Conservation (phyloP, 2,329 filamentous ascomycete genomes). For the Cercospora berteroae region DNA sequence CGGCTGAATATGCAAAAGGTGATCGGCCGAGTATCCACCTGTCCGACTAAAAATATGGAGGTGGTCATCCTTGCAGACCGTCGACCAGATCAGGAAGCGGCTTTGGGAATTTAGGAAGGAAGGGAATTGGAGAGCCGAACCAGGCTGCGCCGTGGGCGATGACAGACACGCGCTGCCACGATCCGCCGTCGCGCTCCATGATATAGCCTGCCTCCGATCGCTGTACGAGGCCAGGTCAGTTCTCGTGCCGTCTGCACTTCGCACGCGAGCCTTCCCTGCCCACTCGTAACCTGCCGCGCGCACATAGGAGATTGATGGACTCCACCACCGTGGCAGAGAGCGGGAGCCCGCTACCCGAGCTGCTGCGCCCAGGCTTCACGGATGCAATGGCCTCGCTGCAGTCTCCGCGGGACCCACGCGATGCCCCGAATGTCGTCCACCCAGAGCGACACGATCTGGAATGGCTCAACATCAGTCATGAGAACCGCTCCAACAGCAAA, state of each 20-base stretch:
- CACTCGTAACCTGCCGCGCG: background rate
- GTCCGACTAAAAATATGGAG: conserved; percentile 8
- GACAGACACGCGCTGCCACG: background rate
- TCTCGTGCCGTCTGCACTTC: background rate
- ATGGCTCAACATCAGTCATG: conserved; percentile 11
- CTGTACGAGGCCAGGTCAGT: background rate
- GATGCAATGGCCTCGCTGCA: conserved; percentile 4
- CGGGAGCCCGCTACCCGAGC: conserved; percentile 5
- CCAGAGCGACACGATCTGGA: background rate
- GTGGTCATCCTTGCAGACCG: conserved; percentile 6
- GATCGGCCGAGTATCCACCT: background rate
- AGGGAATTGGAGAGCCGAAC: conserved; percentile 13
- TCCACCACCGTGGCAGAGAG: background rate
- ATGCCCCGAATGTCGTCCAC: background rate
- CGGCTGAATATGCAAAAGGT: background rate
- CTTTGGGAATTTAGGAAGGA: background rate
- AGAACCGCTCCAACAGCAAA: conserved; percentile 22
- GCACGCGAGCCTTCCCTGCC: conserved; percentile 2
- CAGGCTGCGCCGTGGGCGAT: background rate
- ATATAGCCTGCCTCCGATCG: conserved; percentile 2
- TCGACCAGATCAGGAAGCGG: conserved; percentile 5
- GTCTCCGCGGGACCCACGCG: background rate
- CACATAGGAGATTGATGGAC: conserved; percentile 1
- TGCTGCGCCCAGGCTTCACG: background rate
- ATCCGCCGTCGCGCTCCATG: background rate